A percentile compares a stretch with the other conserved stretches of the same genome.
Evolutionary conservation across 2,329 filamentous ascomycete species (phyloP).

Genomic region (Kalmusia sp.): DNA sequence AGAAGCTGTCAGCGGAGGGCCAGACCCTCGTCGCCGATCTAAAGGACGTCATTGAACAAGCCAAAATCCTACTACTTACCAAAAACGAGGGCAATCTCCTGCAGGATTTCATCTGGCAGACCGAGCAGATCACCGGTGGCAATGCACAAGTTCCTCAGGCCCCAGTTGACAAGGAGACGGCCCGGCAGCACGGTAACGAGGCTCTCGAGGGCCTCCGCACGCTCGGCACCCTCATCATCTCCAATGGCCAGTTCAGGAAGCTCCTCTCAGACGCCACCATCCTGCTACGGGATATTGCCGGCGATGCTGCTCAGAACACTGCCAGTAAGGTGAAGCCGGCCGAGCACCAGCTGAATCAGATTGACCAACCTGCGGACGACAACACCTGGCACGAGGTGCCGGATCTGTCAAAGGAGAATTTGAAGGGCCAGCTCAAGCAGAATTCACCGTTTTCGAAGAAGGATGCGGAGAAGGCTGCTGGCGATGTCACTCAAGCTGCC

Average conservation of each 20-base stretch:
- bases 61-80: constrained; percentile 83
- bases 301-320: constrained; percentile 83
- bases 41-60: constrained; percentile 79
- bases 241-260: constrained; percentile 96
- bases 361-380: constrained; percentile 85
- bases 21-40: constrained; percentile 79
- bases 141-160: constrained; percentile 67
- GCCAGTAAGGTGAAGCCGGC: constrained; percentile 78
- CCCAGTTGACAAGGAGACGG: constrained; percentile 76
- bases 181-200: constrained; percentile 82
- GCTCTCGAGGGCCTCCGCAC: constrained; percentile 86
- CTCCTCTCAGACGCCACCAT: constrained; percentile 80
- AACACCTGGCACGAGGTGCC: constrained; percentile 94
- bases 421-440: constrained; percentile 73
- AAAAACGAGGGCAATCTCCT: constrained; percentile 96
- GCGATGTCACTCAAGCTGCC: constrained; percentile 64
- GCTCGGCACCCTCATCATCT: constrained; percentile 86
- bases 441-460: constrained; percentile 61
- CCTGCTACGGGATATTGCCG: constrained; percentile 87
- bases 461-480: constrained; percentile 65
- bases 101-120: constrained; percentile 97
- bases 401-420: constrained; percentile 71
- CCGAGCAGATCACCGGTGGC: constrained; percentile 73
- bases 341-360: constrained; percentile 75
- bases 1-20: constrained; percentile 83